Evolutionary conservation across 2,329 filamentous ascomycete species (phyloP).

Genomic region (Penicillium freii): DNA sequence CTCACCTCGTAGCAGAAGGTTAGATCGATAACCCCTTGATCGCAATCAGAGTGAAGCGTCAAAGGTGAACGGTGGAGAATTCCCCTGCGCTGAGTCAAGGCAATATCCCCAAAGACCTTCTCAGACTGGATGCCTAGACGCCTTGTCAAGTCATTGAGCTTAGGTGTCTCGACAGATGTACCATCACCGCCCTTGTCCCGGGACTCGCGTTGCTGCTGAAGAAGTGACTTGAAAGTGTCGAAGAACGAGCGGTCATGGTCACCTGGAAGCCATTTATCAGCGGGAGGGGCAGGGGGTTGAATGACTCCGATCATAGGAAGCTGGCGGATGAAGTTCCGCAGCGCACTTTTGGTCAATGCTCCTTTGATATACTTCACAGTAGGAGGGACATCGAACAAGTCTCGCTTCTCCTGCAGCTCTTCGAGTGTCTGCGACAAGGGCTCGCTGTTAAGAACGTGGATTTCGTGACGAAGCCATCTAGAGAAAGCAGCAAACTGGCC

Average conservation of each 20-base stretch:
- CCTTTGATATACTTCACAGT: slow-evolving; percentile 76
- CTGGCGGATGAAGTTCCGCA: slow-evolving; percentile 57
- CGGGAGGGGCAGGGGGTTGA: slow-evolving; percentile 40
- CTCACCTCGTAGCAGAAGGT: slow-evolving; percentile 55
- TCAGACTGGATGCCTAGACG: slow-evolving; percentile 59
- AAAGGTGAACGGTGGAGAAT: slow-evolving; percentile 63
- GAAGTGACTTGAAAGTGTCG: slow-evolving; percentile 49
- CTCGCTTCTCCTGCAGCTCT: slow-evolving; percentile 75
- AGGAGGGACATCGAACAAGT: slow-evolving; percentile 68
- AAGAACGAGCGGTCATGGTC: slow-evolving; percentile 43
- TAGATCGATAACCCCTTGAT: slow-evolving; percentile 51
- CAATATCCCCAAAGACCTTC: slow-evolving; percentile 65
- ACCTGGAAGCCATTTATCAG: slow-evolving; percentile 42
- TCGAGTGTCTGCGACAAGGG: slow-evolving; percentile 58
- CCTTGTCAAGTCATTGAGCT: slow-evolving; percentile 62
- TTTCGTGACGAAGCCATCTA: slow-evolving; percentile 77
- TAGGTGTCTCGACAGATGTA: slow-evolving; percentile 55
- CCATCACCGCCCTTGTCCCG: slow-evolving; percentile 48
- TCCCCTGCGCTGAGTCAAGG: slow-evolving; percentile 66
- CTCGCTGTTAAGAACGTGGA: slow-evolving; percentile 71
- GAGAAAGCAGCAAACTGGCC: slow-evolving; percentile 76
- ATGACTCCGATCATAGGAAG: slow-evolving; percentile 35
- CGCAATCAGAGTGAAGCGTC: slow-evolving; percentile 45
- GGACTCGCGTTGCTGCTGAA: slow-evolving; percentile 51
- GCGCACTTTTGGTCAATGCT: slow-evolving; percentile 64